Evolutionary conservation across 345 rosid genomes (phyloP), one percentile per base, ranked within the genome.

Genomic region (Camelina hispida): DNA sequence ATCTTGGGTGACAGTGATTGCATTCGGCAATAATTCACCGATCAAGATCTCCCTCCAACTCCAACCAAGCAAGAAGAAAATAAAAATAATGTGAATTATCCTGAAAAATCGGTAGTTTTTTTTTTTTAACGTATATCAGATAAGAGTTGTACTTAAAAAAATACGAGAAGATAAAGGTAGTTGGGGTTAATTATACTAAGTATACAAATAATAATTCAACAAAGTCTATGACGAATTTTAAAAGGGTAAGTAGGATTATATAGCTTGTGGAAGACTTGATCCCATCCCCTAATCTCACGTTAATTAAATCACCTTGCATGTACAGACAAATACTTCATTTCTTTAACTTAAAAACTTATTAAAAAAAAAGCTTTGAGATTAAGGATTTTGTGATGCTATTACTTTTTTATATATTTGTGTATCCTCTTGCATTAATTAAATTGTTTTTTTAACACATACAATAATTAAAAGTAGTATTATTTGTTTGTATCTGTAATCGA

Each of bases 211-310:
- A 67, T 51, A 30, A 20, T 51, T 30, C 7, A 70, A 17, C 35
- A 35, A 44, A 76, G 80, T 55, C 37, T 55, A 61, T 38, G 46
- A n/a, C 4, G 48, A 71, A 56, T 59, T 65, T 20, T 0, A 43
- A 59, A 78, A 50, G 52, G 35, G 18, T 60, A 43, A 60, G 2
- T 66, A 59, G 18, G 56, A 63, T 51, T 51, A 70, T 62, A 35
- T 62, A 42, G 68, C 73, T 66, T 72, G 74, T 34, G 64, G 64
- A 72, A 61, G 69, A 66, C 65, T 66, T 72, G 78, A 67, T 78
- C 73, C 79, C 73, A 78, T 42, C 23, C 48, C 69, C 70, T 44
- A 71, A 79, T 79, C 83, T 71, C 80, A 71, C 73, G 85, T 80
- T 72, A 68, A 67, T 68, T 74, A 64, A 69, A 69, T 30, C 78